Conservation (phyloP, 106 monocot species). For the Posidonia australis region DNA sequence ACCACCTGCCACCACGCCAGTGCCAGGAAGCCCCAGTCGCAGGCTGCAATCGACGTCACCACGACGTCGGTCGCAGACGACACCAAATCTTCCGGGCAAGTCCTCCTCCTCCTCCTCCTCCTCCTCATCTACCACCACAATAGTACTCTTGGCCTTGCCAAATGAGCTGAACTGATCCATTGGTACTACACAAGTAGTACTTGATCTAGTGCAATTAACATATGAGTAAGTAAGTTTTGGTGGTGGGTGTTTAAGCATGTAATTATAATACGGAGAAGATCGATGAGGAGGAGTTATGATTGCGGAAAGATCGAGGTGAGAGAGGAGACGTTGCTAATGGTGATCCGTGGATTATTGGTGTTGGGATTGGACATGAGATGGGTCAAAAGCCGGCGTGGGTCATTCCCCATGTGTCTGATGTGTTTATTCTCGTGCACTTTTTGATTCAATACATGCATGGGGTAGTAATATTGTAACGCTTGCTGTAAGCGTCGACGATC, state of each 20-base stretch:
- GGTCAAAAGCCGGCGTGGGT: background rate
- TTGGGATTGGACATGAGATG: background rate
- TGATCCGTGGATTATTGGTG: background rate
- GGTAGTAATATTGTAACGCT: too few relatives aligned
- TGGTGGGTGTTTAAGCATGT: too few relatives aligned
- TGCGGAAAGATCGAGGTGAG: background rate
- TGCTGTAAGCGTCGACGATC: too few relatives aligned
- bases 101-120: background rate
- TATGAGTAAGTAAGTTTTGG: background rate
- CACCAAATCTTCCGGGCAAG: too few relatives aligned
- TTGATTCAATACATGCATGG: too few relatives aligned
- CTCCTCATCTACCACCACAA: background rate
- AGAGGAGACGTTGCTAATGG: background rate
- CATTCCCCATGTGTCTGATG: too few relatives aligned
- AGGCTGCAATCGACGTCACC: constrained; percentile 13
- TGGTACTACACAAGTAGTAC: too few relatives aligned
- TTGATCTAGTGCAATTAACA: too few relatives aligned
- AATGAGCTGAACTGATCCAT: too few relatives aligned
- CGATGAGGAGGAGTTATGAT: background rate
- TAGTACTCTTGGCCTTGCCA: too few relatives aligned
- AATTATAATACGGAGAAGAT: too few relatives aligned
- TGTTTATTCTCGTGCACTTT: background rate
- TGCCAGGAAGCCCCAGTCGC: constrained; percentile 5
- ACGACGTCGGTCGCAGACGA: too few relatives aligned
- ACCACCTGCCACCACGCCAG: background rate